Percentiles rank a stretch among this genome's conserved stretches.
Conservation (phyloP, 495 filamentous ascomycete species). For the Hypoxylon subgilvum region DNA sequence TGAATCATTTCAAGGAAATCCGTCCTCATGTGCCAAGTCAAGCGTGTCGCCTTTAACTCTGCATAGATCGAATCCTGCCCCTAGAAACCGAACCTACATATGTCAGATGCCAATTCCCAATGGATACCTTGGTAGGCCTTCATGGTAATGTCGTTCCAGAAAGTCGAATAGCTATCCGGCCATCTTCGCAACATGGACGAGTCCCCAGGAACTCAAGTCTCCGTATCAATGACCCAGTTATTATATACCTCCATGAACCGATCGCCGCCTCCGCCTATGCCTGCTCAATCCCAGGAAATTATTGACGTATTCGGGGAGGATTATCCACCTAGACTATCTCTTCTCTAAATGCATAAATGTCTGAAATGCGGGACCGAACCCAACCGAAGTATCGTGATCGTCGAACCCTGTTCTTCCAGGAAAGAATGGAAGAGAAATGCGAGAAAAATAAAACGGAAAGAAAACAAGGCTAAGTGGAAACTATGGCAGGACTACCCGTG, state of each 20-base stretch:
- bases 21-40: conserved; percentile 20
- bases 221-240: conserved; percentile 23
- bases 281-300: no score
- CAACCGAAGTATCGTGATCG: conserved; percentile 29
- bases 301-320: no score
- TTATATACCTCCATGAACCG: conserved; percentile 22
- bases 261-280: conserved; percentile 25
- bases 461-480: conserved; percentile 1
- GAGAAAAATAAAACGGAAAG: conserved; percentile 14
- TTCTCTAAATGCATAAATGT: conserved; percentile 37
- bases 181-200: conserved; percentile 1
- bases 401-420: conserved; percentile 19
- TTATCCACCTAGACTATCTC: conserved; percentile 18
- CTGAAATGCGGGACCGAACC: conserved; percentile 36
- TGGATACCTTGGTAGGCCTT: no score
- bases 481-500: no score
- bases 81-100: conserved; percentile 33
- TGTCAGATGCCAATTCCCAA: conserved; percentile 22
- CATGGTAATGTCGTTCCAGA: no score
- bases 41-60: conserved; percentile 24
- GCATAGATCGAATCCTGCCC: conserved; percentile 32
- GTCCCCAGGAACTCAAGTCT: conserved; percentile 16
- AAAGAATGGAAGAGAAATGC: conserved; percentile 18
- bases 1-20: neutral
- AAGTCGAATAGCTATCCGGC: no score